Conservation (phyloP, 768 basidiomycete genomes). For the Clitopilus passeckerianus region DNA sequence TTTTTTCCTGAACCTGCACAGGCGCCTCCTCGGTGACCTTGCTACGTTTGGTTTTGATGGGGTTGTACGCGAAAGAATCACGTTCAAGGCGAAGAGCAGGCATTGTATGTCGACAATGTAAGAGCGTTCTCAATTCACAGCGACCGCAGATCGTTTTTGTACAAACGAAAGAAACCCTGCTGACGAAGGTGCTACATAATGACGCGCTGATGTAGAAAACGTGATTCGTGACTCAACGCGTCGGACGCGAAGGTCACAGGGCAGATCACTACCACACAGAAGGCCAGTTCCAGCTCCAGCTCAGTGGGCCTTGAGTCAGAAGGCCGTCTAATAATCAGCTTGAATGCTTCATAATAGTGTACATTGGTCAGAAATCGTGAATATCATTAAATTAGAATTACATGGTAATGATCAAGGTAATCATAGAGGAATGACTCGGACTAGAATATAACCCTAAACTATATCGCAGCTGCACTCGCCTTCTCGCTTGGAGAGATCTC, state of each 20-base stretch:
- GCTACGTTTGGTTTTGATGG: background rate
- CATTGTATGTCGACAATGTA: slow-evolving; percentile 5
- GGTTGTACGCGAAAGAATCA: slow-evolving; percentile 8
- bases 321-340: background rate
- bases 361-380: no score
- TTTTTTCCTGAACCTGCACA: background rate
- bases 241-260: background rate
- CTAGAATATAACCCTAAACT: background rate
- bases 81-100: slow-evolving; percentile 14
- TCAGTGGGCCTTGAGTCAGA: no score
- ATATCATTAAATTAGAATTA: no score
- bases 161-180: background rate
- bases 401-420: background rate
- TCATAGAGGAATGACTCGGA: no score
- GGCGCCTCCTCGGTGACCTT: background rate
- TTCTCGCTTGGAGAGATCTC: background rate
- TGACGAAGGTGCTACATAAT: background rate
- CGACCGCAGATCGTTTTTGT: background rate
- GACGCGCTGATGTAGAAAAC: background rate
- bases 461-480: background rate
- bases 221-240: background rate
- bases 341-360: no score
- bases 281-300: background rate
- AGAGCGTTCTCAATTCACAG: background rate
- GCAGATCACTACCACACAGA: background rate